Base-by-base conservation (phyloP, 73 alveolate genomes). In the Paramecium octaurelia region DNA sequence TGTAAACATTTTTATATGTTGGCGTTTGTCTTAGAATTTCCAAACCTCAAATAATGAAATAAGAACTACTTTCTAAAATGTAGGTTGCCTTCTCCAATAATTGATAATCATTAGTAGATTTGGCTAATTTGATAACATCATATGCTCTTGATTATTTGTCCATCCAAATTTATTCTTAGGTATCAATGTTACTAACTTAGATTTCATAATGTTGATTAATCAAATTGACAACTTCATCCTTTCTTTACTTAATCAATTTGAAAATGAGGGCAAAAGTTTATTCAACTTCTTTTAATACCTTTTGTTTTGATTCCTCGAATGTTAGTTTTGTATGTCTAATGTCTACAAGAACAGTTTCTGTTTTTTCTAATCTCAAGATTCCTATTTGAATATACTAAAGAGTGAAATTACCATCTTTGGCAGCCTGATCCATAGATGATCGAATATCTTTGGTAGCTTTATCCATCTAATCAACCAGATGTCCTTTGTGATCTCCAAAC, bases 401-500 rank as follows among this genome's bases (percentile, higher is more conserved):
- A 4, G 8, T n/a, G 3, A 0, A 18, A 54, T 48, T 54, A 86
- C 85, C 85, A 35, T 88, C 73, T 60, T 60, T 42, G 2, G 93
- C 75, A 20, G 76, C 90, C 35, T 14, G 7, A 58, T 58, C 83
- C 86, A 58, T 88, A n/a, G 50, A 18, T 42, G 50, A 40, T 71
- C 94, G 43, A 2, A 89, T 31, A n/a, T 21, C 70, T 89, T 89
- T 89, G 18, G 92, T 68, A 44, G 92, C 77, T 44, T 89, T 64
- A 21, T 89, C 94, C 80, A 89, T 89, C 29, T 64, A 50, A 24
- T 58, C 68, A 42, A 89, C 94, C 12, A 58, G 20, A 71, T 89
- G 86, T 20, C 94, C 94, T 71, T 89, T 46, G 23, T 89, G 58
- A 2, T 77, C 92, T n/a, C 94, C 94, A 89, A 89, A 89, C 94